These are phyloP conservation scores for Lepidium africanum DNA, from an alignment of 345 rosid genomes.

Conservation along the genomic window DNA sequence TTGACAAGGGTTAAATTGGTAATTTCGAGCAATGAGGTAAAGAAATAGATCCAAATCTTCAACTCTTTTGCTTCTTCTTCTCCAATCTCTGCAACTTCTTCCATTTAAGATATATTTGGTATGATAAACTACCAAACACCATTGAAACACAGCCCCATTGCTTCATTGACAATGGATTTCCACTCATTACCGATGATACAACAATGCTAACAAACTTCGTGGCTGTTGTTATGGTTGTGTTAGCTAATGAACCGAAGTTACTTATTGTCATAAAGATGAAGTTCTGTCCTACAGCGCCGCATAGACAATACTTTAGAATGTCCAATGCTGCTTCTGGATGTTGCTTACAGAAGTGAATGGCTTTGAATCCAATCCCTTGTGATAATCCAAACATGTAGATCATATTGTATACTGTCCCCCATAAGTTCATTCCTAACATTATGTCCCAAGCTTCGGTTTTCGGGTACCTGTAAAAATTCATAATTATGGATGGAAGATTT, in stretches of 20 bases:
- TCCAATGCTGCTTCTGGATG: constrained; percentile 94
- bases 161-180: constrained; percentile 76
- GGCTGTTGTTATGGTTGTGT: constrained; percentile 90
- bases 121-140: constrained; percentile 95
- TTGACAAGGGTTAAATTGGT: too few species aligned
- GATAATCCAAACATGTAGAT: constrained; percentile 91
- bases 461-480: constrained; percentile 45
- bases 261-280: constrained; percentile 93
- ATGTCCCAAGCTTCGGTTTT: constrained; percentile 91
- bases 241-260: constrained; percentile 86
- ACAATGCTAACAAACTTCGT: constrained; percentile 92
- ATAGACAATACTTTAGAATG: constrained; percentile 72
- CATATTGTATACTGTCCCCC: constrained; percentile 90
- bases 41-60: too few species aligned
- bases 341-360: constrained; percentile 65
- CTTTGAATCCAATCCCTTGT: constrained; percentile 62
- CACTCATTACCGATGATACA: constrained; percentile 76
- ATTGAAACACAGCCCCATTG: constrained; percentile 90
- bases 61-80: constrained; percentile 70
- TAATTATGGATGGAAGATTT: not conserved
- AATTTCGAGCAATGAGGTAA: too few species aligned
- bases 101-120: constrained; percentile 92
- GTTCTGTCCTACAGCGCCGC: constrained; percentile 95
- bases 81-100: constrained; percentile 57
- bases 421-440: constrained; percentile 94